These are phyloP conservation scores for Madurella mycetomatis DNA, from an alignment of 2,329 filamentous ascomycete genomes.

Conservation along the genomic window DNA sequence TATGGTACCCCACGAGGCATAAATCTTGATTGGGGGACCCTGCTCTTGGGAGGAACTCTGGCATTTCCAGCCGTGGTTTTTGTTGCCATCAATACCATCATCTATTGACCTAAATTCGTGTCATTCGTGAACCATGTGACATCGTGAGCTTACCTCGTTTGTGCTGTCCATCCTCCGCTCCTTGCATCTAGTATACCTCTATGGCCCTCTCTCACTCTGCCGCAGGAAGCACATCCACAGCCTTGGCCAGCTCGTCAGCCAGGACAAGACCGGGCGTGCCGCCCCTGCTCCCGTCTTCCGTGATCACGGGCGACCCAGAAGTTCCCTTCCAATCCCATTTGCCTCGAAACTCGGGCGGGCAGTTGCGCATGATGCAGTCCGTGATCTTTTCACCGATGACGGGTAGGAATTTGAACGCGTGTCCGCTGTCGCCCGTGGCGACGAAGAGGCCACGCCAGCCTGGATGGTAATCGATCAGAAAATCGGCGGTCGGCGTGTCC, in stretches of 20 bases:
- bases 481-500: conserved; percentile 67
- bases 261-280: conserved; percentile 45
- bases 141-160: conserved; percentile 8
- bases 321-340: conserved; percentile 62
- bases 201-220: neutral
- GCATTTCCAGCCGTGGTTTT: conserved; percentile 13
- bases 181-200: neutral
- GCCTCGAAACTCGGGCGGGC: conserved; percentile 46
- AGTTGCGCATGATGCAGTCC: conserved; percentile 47
- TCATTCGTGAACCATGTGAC: neutral
- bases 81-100: conserved; percentile 15
- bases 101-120: conserved; percentile 12
- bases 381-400: conserved; percentile 59
- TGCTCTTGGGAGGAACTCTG: neutral
- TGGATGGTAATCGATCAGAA: conserved; percentile 67
- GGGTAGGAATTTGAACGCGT: conserved; percentile 66
- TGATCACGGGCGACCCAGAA: conserved; percentile 27
- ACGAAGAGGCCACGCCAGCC: conserved; percentile 54
- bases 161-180: neutral
- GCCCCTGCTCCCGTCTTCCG: conserved; percentile 51
- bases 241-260: conserved; percentile 39
- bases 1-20: neutral
- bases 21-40: neutral
- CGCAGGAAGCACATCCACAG: neutral
- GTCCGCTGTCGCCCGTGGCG: conserved; percentile 59